A percentile compares a stretch with the other conserved stretches of the same genome.
phyloP scores from a whole-genome alignment of 345 rosid species.

The Heritiera littoralis region DNA sequence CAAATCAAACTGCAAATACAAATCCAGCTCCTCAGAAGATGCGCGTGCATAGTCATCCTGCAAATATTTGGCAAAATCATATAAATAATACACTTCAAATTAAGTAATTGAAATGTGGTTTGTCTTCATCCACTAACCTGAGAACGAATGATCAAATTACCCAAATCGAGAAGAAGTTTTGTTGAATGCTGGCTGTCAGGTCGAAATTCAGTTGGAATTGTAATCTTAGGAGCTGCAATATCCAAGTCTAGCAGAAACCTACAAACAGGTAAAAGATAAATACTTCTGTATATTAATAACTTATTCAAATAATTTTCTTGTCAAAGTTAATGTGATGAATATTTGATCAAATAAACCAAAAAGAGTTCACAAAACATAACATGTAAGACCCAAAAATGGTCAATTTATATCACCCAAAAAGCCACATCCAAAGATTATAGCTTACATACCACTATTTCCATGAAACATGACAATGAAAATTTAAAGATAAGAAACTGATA shows the following conservation, averaged over 20 bases:
- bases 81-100: slow-evolving; percentile 14
- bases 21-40: slow-evolving; percentile 55
- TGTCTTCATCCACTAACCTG: slow-evolving; percentile 49
- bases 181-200: slow-evolving; percentile 72
- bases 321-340: neutral
- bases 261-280: slow-evolving; percentile 29
- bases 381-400: slow-evolving; percentile 1
- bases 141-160: slow-evolving; percentile 86
- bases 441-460: neutral
- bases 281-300: neutral
- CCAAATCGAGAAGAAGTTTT: slow-evolving; percentile 93
- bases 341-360: neutral
- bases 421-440: neutral
- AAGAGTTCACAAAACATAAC: neutral
- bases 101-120: slow-evolving; percentile 12
- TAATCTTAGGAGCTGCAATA: slow-evolving; percentile 98
- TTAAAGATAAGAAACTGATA: neutral
- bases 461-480: neutral
- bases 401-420: neutral
- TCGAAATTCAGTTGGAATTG: slow-evolving; percentile 87
- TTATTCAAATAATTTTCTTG: neutral
- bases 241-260: slow-evolving; percentile 96
- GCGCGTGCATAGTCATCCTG: slow-evolving; percentile 69
- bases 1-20: slow-evolving; percentile 92
- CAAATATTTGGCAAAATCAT: slow-evolving; percentile 26